Conservation (phyloP, 176 grass and related monocot genomes). For the Cocos nucifera region DNA sequence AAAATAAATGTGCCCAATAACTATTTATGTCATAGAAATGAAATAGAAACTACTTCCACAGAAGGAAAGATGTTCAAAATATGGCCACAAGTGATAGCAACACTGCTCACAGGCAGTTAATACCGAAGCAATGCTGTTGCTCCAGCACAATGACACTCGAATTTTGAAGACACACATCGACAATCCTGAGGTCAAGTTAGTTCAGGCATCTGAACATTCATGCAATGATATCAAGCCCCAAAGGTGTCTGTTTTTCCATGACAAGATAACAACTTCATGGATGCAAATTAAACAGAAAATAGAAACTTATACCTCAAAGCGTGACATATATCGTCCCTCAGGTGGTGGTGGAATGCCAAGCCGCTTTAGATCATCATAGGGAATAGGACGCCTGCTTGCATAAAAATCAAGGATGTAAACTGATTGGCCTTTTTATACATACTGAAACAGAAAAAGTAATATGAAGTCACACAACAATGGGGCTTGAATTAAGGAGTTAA, state of each 20-base stretch:
- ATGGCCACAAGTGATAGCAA: too few species aligned
- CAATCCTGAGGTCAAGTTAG: too few species aligned
- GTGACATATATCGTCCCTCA: constrained; percentile 67
- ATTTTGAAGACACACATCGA: too few species aligned
- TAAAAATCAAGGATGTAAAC: constrained; percentile 2
- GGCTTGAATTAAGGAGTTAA: neutral
- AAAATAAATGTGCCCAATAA: too few species aligned
- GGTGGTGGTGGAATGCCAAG: constrained; percentile 85
- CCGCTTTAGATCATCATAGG: constrained; percentile 71
- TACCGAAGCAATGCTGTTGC: too few species aligned
- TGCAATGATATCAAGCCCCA: neutral
- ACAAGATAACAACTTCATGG: neutral
- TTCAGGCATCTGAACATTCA: neutral
- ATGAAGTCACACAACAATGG: neutral
- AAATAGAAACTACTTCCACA: too few species aligned
- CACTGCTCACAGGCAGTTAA: too few species aligned
- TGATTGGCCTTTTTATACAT: too few species aligned
- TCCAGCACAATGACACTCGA: too few species aligned
- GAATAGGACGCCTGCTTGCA: constrained; percentile 56
- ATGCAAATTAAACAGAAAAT: neutral
- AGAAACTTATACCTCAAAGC: constrained; percentile 50
- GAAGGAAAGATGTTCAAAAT: too few species aligned
- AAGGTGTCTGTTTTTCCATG: neutral
- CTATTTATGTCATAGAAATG: too few species aligned
- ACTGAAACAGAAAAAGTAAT: neutral